phyloP scores from a whole-genome alignment of 331 rosid genomes.

The Spiraea crenata region DNA sequence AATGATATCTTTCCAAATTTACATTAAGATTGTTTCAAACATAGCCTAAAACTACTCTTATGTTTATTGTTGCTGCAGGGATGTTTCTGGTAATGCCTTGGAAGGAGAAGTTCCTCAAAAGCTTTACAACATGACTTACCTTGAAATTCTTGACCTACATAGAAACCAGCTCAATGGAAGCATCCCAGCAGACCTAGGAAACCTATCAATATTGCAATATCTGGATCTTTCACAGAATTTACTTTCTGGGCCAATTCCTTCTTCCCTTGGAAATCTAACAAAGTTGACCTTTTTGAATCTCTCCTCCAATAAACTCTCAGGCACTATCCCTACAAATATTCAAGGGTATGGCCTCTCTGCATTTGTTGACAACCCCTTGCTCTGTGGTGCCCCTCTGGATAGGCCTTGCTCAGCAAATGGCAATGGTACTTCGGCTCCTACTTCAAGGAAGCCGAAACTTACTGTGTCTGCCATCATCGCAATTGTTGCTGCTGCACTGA shows the following conservation, averaged over 20 bases:
- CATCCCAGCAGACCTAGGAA: constrained; percentile 77
- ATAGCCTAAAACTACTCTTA: constrained; percentile 27
- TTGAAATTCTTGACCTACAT: constrained; percentile 73
- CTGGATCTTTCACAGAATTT: constrained; percentile 77
- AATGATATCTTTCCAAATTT: constrained; percentile 9
- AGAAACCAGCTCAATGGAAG: constrained; percentile 69
- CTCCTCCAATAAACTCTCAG: constrained; percentile 83
- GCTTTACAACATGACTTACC: constrained; percentile 67
- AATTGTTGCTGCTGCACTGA: constrained; percentile 89
- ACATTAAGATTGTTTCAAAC: constrained; percentile 21
- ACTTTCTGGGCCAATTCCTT: constrained; percentile 67
- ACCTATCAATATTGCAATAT: constrained; percentile 53
- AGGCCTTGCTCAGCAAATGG: constrained; percentile 57
- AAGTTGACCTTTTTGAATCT: constrained; percentile 60
- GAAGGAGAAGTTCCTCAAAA: constrained; percentile 72
- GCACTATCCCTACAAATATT: constrained; percentile 59
- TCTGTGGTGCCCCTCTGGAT: constrained; percentile 86
- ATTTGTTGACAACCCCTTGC: constrained; percentile 72
- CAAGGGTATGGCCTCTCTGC: constrained; percentile 65
- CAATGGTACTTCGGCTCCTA: constrained; percentile 31
- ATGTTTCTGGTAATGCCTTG: constrained; percentile 74
- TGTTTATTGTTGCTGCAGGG: constrained; percentile 62
- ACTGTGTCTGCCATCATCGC: constrained; percentile 79
- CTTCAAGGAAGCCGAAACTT: constrained; percentile 52
- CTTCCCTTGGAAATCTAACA: constrained; percentile 61